A percentile compares a stretch with the other conserved stretches of the same genome.
phyloP scores from a whole-genome alignment of 768 basidiomycete genomes.

The Hemileccinum rubropunctum region DNA sequence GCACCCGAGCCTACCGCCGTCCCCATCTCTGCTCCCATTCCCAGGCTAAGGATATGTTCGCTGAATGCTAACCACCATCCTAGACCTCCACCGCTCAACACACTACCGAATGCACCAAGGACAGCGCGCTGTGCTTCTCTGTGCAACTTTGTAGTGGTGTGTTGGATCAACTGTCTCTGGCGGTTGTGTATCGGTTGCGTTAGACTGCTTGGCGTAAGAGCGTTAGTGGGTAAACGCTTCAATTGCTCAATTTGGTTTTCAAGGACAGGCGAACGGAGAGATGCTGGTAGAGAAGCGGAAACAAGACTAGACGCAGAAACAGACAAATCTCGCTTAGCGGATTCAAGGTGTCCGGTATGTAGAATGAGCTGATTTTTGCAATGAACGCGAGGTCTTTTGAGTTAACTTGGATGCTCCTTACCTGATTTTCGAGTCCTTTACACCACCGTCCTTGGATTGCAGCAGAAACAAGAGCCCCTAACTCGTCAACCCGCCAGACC shows the following conservation, averaged over 20 bases:
- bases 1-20: constrained; percentile 61
- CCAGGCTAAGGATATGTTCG: constrained; percentile 38
- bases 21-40: constrained; percentile 43
- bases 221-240: constrained; percentile 42
- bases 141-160: constrained; percentile 60
- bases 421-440: constrained; percentile 50
- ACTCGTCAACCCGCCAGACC: constrained; percentile 41
- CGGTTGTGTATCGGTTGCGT: constrained; percentile 50
- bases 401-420: constrained; percentile 15
- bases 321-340: constrained; percentile 44
- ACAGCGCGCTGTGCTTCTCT: constrained; percentile 59
- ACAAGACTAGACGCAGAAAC: constrained; percentile 40
- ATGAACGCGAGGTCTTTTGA: not conserved
- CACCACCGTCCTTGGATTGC: constrained; percentile 38
- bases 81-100: constrained; percentile 47
- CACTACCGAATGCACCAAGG: constrained; percentile 47
- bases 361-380: constrained; percentile 49
- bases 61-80: constrained; percentile 53
- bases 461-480: constrained; percentile 32
- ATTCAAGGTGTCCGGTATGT: constrained; percentile 58
- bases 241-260: constrained; percentile 58
- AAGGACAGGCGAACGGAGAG: constrained; percentile 53
- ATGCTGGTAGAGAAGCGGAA: constrained; percentile 27
- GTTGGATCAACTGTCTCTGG: constrained; percentile 48
- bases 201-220: constrained; percentile 45